These are phyloP conservation scores for Syzygium syzygioides DNA, from an alignment of 441 rosid species.

Conservation along the genomic window DNA sequence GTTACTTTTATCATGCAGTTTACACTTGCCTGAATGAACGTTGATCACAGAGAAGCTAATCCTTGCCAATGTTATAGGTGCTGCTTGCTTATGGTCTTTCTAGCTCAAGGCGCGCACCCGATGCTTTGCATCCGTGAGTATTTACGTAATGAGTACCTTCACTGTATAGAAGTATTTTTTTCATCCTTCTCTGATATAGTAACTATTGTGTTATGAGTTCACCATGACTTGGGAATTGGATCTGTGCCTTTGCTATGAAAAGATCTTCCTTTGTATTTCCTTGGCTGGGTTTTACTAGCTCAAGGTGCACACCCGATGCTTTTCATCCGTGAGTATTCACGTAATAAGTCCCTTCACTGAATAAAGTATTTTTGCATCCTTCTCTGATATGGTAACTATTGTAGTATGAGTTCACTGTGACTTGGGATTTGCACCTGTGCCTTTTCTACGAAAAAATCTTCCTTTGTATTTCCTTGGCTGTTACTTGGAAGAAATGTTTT, in stretches of 20 bases:
- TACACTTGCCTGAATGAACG: conserved; percentile 4
- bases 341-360: not conserved
- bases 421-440: not conserved
- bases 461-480: not conserved
- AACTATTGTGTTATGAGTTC: not conserved
- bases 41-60: conserved; percentile 32
- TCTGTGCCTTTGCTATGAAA: not conserved
- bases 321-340: conserved; percentile 77
- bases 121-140: conserved; percentile 97
- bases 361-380: not conserved
- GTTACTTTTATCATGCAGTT: not conserved
- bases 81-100: conserved; percentile 97
- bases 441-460: not conserved
- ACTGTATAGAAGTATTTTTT: not conserved
- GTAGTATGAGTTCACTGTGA: not conserved
- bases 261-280: not conserved
- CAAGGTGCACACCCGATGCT: conserved; percentile 99
- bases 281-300: conserved; percentile 67
- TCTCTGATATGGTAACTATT: not conserved
- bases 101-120: conserved; percentile 99
- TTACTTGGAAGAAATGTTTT: not conserved
- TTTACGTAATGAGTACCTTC: not conserved
- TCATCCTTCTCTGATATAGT: not conserved
- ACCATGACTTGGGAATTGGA: not conserved
- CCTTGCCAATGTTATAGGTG: conserved; percentile 48